phyloP scores from a whole-genome alignment of 257 asterid genomes.

The Capsicum baccatum region DNA sequence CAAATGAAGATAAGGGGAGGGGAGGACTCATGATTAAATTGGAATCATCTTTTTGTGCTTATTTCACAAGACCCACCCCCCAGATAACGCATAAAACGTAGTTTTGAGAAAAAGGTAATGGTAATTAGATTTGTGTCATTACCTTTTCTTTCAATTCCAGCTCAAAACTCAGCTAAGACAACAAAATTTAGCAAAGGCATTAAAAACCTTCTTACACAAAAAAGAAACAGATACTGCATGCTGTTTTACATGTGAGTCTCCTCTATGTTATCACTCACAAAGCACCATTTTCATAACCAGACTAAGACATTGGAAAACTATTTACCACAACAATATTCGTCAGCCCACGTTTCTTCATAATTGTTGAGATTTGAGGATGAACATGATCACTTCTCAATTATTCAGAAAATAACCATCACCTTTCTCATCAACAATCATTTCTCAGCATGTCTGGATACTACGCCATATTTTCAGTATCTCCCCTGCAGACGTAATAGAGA shows the following conservation, averaged over 20 bases:
- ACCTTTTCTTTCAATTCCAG: background rate
- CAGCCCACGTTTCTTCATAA: background rate
- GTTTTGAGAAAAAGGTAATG: background rate
- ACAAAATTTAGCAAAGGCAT: background rate
- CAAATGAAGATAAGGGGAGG: background rate
- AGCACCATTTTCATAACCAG: background rate
- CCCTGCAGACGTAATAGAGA: background rate
- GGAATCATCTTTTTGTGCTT: too few relatives aligned
- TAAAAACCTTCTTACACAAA: background rate
- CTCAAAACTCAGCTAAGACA: background rate
- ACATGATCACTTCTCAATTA: background rate
- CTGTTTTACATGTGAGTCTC: too few relatives aligned
- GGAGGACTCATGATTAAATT: too few relatives aligned
- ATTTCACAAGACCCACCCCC: too few relatives aligned
- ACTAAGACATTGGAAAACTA: background rate
- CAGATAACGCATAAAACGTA: background rate
- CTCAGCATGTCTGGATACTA: background rate
- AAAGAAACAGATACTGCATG: background rate
- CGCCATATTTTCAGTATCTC: background rate
- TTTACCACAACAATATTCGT: background rate
- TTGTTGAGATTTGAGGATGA: background rate
- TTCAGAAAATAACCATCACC: conserved; percentile 8
- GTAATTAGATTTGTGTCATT: background rate
- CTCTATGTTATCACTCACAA: background rate
- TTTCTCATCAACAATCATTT: background rate